A percentile compares a stretch with the other conserved stretches of the same genome.
phyloP scores from a whole-genome alignment of 768 basidiomycete genomes.

The Pleurotus salmoneostramineus region DNA sequence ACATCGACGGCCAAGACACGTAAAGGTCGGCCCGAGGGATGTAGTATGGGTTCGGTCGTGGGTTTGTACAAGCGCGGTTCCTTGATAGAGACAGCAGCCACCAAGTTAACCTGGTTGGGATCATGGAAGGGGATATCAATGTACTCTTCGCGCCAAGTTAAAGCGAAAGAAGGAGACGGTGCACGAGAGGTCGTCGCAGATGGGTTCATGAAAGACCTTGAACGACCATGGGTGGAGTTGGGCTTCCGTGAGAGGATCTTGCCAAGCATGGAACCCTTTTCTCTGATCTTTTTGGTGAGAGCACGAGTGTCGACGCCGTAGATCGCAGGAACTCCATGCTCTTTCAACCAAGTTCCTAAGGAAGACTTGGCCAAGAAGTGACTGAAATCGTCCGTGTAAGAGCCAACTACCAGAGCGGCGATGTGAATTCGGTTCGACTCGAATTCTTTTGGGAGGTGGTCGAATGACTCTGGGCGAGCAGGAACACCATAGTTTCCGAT shows the following conservation, averaged over 20 bases:
- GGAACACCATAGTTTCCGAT: constrained; percentile 98
- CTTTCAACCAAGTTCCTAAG: constrained; percentile 89
- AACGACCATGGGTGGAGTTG: constrained; percentile 34
- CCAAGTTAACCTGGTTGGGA: constrained; percentile 87
- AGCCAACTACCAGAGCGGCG: constrained; percentile 85
- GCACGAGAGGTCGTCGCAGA: constrained; percentile 41
- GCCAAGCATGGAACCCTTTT: constrained; percentile 91
- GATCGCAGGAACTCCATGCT: constrained; percentile 91
- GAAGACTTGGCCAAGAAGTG: constrained; percentile 92
- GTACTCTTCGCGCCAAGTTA: constrained; percentile 82
- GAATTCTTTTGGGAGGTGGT: constrained; percentile 70
- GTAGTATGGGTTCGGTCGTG: constrained; percentile 47
- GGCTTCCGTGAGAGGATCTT: constrained; percentile 68
- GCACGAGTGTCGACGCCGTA: constrained; percentile 96
- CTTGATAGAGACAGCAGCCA: constrained; percentile 80
- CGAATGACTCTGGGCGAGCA: constrained; percentile 43
- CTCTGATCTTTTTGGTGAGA: constrained; percentile 93
- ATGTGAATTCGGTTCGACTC: constrained; percentile 96
- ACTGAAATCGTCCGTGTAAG: constrained; percentile 92
- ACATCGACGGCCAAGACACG: constrained; percentile 93
- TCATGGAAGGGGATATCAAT: constrained; percentile 80
- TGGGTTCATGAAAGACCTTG: constrained; percentile 15
- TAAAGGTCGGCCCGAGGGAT: constrained; percentile 76
- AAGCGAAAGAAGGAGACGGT: constrained; percentile 48
- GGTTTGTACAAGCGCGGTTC: constrained; percentile 69